Evolutionary conservation across 352 stramenopile genomes (phyloP).

Genomic region (Poterioochromonas sp.): DNA sequence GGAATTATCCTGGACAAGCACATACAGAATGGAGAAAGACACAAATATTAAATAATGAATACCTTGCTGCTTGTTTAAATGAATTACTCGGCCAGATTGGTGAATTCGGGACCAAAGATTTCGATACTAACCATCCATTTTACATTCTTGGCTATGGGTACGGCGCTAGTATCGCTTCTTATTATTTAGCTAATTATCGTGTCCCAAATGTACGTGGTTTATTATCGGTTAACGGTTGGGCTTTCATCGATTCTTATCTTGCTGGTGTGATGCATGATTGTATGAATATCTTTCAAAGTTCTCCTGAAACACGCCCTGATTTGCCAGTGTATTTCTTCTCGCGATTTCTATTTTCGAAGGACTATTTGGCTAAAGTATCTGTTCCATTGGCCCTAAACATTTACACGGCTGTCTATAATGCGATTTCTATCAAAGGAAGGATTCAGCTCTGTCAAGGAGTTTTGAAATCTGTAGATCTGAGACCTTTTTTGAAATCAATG

Average conservation of each 20-base stretch:
- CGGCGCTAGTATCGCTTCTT: constrained; percentile 70
- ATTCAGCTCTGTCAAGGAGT: constrained; percentile 74
- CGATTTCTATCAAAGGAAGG: constrained; percentile 76
- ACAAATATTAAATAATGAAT: constrained; percentile 80
- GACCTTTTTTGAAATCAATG: constrained; percentile 54
- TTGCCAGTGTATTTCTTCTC: constrained; percentile 83
- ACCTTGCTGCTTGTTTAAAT: constrained; percentile 68
- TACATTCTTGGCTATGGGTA: constrained; percentile 81
- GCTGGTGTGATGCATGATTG: constrained; percentile 85
- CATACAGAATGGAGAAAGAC: constrained; percentile 80
- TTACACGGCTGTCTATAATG: constrained; percentile 86
- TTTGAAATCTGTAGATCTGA: constrained; percentile 66
- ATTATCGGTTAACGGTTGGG: constrained; percentile 75
- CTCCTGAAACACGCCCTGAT: constrained; percentile 73
- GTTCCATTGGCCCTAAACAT: constrained; percentile 86
- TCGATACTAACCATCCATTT: constrained; percentile 65
- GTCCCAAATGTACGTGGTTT: constrained; percentile 62
- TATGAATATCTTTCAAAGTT: constrained; percentile 81
- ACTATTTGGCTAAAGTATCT: constrained; percentile 78
- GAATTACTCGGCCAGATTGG: constrained; percentile 64
- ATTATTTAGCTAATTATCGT: constrained; percentile 56
- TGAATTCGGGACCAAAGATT: constrained; percentile 48
- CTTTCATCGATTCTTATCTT: constrained; percentile 72
- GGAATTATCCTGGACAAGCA: constrained; percentile 90
- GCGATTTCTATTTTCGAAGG: constrained; percentile 78